Evolutionary conservation across 169 alveolate genomes (phyloP).

Genomic region (Eimeria falciformis): DNA sequence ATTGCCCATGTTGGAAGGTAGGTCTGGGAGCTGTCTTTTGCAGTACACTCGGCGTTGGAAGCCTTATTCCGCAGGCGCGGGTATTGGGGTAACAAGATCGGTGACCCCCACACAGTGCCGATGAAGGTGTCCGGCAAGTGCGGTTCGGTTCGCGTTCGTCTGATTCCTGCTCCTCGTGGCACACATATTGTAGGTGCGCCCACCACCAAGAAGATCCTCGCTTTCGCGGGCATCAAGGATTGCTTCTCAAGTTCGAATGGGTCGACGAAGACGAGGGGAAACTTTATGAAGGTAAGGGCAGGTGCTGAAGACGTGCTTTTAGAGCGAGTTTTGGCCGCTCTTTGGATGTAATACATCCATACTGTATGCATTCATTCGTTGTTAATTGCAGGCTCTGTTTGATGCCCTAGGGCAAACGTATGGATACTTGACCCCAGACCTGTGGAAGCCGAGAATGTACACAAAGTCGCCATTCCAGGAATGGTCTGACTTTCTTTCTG

Average conservation of each 20-base stretch:
- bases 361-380: neutral
- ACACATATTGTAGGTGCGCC: conserved; percentile 99
- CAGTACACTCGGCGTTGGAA: neutral
- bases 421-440: conserved; percentile 99
- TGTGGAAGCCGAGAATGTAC: conserved; percentile 94
- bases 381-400: conserved; percentile 93
- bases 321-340: neutral
- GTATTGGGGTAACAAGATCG: conserved; percentile 99
- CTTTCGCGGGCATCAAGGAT: conserved; percentile 99
- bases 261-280: conserved; percentile 98
- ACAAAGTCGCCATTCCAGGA: conserved; percentile 95
- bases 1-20: neutral
- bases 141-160: conserved; percentile 99
- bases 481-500: conserved; percentile 94
- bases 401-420: conserved; percentile 97
- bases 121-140: conserved; percentile 99
- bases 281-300: conserved; percentile 93
- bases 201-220: conserved; percentile 97
- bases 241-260: conserved; percentile 98
- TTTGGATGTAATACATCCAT: neutral
- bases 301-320: neutral
- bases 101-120: conserved; percentile 99
- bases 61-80: conserved; percentile 93
- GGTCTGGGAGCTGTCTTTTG: neutral
- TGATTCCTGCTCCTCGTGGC: conserved; percentile 99